Conservation (phyloP, 768 basidiomycete species). For the Glaciozyma martinii region DNA sequence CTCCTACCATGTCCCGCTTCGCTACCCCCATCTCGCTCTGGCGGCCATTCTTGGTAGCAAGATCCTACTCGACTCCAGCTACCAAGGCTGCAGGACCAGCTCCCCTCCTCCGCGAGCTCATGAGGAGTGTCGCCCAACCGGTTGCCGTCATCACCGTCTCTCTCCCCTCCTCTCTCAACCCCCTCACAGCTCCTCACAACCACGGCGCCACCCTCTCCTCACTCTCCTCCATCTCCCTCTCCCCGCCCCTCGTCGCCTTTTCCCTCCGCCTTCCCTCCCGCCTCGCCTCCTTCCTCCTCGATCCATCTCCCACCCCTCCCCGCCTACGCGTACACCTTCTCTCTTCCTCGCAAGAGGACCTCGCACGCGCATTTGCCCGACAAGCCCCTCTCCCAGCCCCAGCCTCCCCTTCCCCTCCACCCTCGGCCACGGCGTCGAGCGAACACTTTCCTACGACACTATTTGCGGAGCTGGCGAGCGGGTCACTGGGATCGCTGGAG, state of each 20-base stretch:
- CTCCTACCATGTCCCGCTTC: no score
- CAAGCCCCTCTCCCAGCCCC: conserved; percentile 38
- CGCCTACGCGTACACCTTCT: conserved; percentile 68
- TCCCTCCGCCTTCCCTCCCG: conserved; percentile 81
- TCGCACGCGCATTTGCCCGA: conserved; percentile 63
- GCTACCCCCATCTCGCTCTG: no score
- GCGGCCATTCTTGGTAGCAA: no score
- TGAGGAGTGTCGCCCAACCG: background rate
- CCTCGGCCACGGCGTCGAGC: conserved; percentile 42
- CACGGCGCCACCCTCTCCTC: conserved; percentile 93
- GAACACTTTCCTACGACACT: conserved; percentile 50
- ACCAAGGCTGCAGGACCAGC: background rate
- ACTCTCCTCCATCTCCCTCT: conserved; percentile 81
- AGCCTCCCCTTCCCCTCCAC: conserved; percentile 37
- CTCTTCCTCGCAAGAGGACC: conserved; percentile 54
- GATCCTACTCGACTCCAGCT: background rate
- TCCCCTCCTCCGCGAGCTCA: background rate
- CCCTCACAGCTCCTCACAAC: conserved; percentile 38
- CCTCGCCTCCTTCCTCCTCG: conserved; percentile 51
- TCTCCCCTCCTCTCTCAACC: background rate
- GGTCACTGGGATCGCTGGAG: conserved; percentile 59
- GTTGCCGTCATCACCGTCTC: background rate
- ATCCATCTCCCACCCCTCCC: conserved; percentile 44
- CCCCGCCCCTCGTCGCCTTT: conserved; percentile 84
- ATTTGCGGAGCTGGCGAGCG: conserved; percentile 2